These are phyloP conservation scores for Suzukiozyma palmioleophila DNA, from an alignment of 1,139 yeast genomes.

Conservation along the genomic window DNA sequence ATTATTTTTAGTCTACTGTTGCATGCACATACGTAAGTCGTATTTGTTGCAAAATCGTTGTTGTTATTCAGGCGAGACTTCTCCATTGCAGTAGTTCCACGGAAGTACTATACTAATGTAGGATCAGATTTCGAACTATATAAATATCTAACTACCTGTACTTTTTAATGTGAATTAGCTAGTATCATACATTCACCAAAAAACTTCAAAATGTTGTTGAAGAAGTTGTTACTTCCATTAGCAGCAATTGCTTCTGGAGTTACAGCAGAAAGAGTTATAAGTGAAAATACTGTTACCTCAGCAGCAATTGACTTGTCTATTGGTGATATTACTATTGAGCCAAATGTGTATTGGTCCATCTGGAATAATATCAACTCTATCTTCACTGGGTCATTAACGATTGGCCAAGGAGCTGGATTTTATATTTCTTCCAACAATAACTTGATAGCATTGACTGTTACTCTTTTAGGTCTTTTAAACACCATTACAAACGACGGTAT, in stretches of 20 bases:
- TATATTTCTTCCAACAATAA: conserved; percentile 13
- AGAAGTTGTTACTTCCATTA: neutral
- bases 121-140: too few relatives aligned
- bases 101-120: too few relatives aligned
- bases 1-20: too few relatives aligned
- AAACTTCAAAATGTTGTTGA: neutral
- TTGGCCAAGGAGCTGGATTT: conserved; percentile 19
- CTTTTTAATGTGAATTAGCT: too few relatives aligned
- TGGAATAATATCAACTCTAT: conserved; percentile 23
- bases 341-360: conserved; percentile 26
- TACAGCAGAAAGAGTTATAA: conserved; percentile 6
- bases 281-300: conserved; percentile 10
- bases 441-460: conserved; percentile 11
- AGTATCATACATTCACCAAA: too few relatives aligned
- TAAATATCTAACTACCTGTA: too few relatives aligned
- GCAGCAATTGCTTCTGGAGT: neutral
- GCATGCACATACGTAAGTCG: too few relatives aligned
- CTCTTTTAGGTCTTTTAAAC: neutral
- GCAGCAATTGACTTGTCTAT: conserved; percentile 11
- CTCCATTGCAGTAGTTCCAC: too few relatives aligned
- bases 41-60: too few relatives aligned
- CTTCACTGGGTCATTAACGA: conserved; percentile 18
- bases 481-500: conserved; percentile 9
- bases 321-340: conserved; percentile 10
- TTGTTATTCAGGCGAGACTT: too few relatives aligned